These are phyloP conservation scores for Pichia deserticola DNA, from an alignment of 805 yeast genomes.

Conservation along the genomic window DNA sequence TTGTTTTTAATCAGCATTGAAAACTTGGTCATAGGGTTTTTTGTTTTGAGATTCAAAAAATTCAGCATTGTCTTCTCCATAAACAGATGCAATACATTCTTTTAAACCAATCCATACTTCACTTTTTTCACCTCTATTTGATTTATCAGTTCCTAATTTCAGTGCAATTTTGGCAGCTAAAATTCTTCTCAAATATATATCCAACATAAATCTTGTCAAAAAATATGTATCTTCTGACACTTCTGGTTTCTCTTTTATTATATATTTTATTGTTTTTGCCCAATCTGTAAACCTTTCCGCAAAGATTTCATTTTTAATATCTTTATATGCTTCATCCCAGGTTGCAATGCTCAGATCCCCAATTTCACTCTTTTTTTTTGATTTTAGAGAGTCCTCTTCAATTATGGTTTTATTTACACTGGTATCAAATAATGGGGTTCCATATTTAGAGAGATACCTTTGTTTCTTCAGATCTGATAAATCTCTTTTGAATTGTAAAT, in stretches of 20 bases:
- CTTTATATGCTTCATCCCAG: conserved; percentile 18
- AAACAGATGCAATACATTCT: conserved; percentile 49
- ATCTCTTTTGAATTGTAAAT: neutral
- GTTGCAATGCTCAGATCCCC: conserved; percentile 25
- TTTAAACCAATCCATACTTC: conserved; percentile 34
- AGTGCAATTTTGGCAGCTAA: conserved; percentile 25
- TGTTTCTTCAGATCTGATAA: neutral
- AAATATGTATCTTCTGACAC: conserved; percentile 20
- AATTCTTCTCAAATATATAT: conserved; percentile 27
- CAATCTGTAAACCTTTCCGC: conserved; percentile 11
- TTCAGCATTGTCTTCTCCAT: conserved; percentile 27
- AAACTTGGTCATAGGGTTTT: no score
- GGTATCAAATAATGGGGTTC: conserved; percentile 1
- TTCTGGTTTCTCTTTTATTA: conserved; percentile 15
- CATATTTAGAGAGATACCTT: conserved; percentile 2
- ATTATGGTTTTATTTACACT: neutral
- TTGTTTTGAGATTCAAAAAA: conserved; percentile 18
- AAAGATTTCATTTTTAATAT: conserved; percentile 15
- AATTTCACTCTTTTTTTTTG: conserved; percentile 16
- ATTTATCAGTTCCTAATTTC: conserved; percentile 18
- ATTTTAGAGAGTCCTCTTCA: neutral
- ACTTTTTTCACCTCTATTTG: conserved; percentile 13
- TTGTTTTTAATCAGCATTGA: no score
- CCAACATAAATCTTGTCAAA: conserved; percentile 22
- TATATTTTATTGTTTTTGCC: conserved; percentile 9